Evolutionary conservation across 139 green algal species (phyloP).

Genomic region (Micractinium sp.): DNA sequence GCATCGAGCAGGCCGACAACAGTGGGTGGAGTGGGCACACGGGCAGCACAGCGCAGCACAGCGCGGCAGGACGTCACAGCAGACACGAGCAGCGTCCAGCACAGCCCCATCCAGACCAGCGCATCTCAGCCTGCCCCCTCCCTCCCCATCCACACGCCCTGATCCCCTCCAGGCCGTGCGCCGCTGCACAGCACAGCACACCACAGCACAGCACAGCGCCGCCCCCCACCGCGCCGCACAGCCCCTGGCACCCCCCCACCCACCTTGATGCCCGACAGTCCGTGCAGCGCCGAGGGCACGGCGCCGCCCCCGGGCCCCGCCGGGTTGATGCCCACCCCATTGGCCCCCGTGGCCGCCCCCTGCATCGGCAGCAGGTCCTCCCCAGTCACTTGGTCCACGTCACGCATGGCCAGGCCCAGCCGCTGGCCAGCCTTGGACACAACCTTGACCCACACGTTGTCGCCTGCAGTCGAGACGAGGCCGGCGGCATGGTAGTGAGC

Average conservation of each 20-base stretch:
- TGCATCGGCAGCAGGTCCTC: slow-evolving; percentile 76
- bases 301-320: slow-evolving; percentile 13
- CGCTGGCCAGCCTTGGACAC: slow-evolving; percentile 64
- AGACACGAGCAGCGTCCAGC: no score
- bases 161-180: not conserved
- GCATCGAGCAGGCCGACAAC: no score
- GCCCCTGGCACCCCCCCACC: no score
- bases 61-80: no score
- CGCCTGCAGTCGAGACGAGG: slow-evolving; percentile 42
- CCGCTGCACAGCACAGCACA: not conserved
- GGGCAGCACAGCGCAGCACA: no score
- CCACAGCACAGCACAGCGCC: not conserved
- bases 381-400: slow-evolving; percentile 93
- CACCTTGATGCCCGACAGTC: slow-evolving; percentile 86
- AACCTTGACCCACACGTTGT: slow-evolving; percentile 90
- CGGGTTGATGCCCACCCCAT: slow-evolving; percentile 35
- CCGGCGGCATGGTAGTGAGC: no score
- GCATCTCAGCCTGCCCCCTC: no score
- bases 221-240: not conserved
- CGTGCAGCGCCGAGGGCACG: slow-evolving; percentile 59
- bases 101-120: no score
- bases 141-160: no score
- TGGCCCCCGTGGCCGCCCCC: slow-evolving; percentile 23
- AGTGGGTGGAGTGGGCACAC: no score
- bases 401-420: slow-evolving; percentile 88